A percentile compares a stretch with the other conserved stretches of the same genome.
phyloP scores from a whole-genome alignment of 139 green algal species.

The Pleodorina starrii region DNA sequence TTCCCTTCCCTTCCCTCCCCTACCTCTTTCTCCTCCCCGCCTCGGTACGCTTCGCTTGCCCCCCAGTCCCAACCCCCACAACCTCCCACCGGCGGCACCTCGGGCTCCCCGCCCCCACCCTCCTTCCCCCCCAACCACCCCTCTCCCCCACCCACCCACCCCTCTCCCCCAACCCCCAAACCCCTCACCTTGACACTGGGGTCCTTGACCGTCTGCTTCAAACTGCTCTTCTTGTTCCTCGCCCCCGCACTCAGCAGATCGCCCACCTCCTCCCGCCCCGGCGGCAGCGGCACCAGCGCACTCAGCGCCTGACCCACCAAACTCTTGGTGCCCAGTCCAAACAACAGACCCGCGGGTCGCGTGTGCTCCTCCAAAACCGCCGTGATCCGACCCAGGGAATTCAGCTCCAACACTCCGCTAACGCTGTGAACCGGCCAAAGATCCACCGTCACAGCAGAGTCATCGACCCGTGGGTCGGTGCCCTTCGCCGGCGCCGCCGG shows the following conservation, averaged over 20 bases:
- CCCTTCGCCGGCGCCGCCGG: not conserved
- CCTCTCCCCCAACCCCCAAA: too few relatives aligned
- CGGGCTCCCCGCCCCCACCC: too few relatives aligned
- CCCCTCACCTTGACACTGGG: not conserved
- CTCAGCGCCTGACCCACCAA: constrained; percentile 4
- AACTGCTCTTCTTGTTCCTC: constrained; percentile 38
- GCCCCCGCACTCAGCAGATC: constrained; percentile 11
- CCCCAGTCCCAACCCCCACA: too few relatives aligned
- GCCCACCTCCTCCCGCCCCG: not conserved
- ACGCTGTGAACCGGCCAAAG: constrained; percentile 15
- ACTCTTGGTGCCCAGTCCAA: not conserved
- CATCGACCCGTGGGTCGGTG: not conserved
- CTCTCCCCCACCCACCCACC: too few relatives aligned
- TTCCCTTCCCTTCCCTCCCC: too few relatives aligned
- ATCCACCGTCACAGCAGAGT: not conserved
- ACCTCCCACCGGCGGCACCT: too few relatives aligned
- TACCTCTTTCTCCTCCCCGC: too few relatives aligned
- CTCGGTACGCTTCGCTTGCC: too few relatives aligned
- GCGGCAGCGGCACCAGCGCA: not conserved
- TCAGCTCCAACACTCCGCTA: constrained; percentile 10
- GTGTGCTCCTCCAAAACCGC: constrained; percentile 21
- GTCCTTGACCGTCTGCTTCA: constrained; percentile 21
- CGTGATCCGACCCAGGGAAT: not conserved
- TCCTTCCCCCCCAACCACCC: too few relatives aligned
- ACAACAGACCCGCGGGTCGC: constrained; percentile 37